Evolutionary conservation across 164 flowering plant genomes (phyloP), one percentile per base, ranked within the genome.

Genomic region (Vitis cinerea): DNA sequence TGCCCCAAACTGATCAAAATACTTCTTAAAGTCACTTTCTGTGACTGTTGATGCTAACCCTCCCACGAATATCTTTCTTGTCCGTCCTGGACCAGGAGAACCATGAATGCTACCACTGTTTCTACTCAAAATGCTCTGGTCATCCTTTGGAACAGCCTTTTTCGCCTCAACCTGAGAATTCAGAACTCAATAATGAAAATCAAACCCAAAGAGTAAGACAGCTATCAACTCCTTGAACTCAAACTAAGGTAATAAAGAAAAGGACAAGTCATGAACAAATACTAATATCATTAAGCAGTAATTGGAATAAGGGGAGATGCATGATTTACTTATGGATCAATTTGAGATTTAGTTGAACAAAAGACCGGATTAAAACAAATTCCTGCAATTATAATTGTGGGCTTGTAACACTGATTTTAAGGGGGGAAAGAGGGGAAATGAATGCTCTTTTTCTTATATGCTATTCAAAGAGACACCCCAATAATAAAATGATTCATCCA

Each of bases 71-170:
- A 82, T 84, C 73, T 84, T 82, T 72, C 77, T 78, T 44, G 87
- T 80, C 55, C 82, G 85, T n/a, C 77, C 85, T 53, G 80, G 85
- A 50, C 85, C 81, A 16, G 87, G 85, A 74, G 87, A 84, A 57
- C 83, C 80, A 13, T 84, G 82, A 50, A 80, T 69, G 77, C 87
- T 82, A 64, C 81, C 49, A 62, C 71, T 76, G 70, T 37, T 84
- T 67, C 87, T 84, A 72, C 64, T 72, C 61, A 82, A 8, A 54
- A 66, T 76, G 69, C 73, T 82, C 70, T 84, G 87, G 55, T 84
- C 87, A 80, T 84, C 85, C 71, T 83, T 75, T 16, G 87, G 87
- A 72, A 84, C 81, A 23, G 87, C 87, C 71, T 74, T 82, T 60
- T 82, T 84, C 44, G 85, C 87, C 79, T 84, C 87, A 72, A 84